Evolutionary conservation across 2,329 filamentous ascomycete genomes (phyloP).

Genomic region (Meredithiella fracta): DNA sequence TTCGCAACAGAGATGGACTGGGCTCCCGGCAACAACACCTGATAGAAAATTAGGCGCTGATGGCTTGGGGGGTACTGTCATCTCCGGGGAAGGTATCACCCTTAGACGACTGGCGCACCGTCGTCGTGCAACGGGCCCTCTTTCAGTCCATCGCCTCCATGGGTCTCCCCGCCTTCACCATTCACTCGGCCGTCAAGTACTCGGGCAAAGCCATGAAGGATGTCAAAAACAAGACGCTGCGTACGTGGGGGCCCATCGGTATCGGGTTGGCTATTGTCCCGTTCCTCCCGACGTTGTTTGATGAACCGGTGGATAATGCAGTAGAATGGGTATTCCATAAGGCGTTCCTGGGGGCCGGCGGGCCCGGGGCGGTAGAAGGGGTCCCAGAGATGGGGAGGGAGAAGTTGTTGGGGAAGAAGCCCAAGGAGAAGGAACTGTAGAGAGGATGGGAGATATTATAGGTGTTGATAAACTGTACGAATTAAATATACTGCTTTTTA

Average conservation of each 20-base stretch:
- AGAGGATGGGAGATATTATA: background rate
- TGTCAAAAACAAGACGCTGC: constrained; percentile 54
- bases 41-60: constrained; percentile 5
- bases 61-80: background rate
- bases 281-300: constrained; percentile 69
- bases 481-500: too few species aligned
- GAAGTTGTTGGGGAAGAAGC: constrained; percentile 24
- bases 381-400: constrained; percentile 37
- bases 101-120: constrained; percentile 75
- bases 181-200: constrained; percentile 83
- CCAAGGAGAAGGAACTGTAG: constrained; percentile 31
- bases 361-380: constrained; percentile 36
- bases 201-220: constrained; percentile 74
- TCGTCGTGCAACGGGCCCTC: constrained; percentile 78
- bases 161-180: constrained; percentile 85
- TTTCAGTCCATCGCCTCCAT: constrained; percentile 88
- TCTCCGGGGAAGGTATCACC: constrained; percentile 39
- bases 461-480: too few species aligned
- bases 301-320: constrained; percentile 80
- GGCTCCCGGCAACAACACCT: constrained; percentile 23
- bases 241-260: constrained; percentile 84
- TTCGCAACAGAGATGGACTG: constrained; percentile 32
- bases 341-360: constrained; percentile 59
- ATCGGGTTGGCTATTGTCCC: constrained; percentile 64
- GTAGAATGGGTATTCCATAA: constrained; percentile 84